Conservation (phyloP, 345 rosid species). For the Raphanus raphanistrum region DNA sequence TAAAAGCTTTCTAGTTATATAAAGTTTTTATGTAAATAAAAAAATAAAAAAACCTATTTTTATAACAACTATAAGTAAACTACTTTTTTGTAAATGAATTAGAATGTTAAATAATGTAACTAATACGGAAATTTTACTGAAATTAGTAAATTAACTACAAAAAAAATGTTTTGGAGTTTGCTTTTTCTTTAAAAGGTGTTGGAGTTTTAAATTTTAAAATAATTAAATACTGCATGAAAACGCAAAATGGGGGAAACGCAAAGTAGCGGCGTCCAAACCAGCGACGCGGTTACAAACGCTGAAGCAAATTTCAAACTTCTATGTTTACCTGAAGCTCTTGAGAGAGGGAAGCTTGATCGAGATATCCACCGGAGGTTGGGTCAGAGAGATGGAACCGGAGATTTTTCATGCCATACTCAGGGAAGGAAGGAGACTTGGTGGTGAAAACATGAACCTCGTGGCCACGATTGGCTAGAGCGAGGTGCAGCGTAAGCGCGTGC, state of each 20-base stretch:
- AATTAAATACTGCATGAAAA: background rate
- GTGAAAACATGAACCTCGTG: slow-evolving; percentile 93
- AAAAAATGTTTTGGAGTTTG: no score
- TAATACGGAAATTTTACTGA: no score
- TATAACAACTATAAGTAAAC: no score
- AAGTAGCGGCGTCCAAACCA: background rate
- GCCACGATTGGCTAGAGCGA: slow-evolving; percentile 76
- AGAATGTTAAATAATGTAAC: no score
- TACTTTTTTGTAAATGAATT: no score
- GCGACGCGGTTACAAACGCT: background rate
- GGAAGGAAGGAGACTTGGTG: slow-evolving; percentile 53
- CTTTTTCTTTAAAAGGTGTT: no score
- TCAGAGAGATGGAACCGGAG: slow-evolving; percentile 71
- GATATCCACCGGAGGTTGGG: slow-evolving; percentile 73
- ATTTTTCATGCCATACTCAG: slow-evolving; percentile 47
- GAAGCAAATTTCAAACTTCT: background rate
- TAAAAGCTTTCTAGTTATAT: background rate
- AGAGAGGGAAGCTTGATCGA: slow-evolving; percentile 73
- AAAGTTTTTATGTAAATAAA: no score
- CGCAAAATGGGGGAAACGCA: background rate
- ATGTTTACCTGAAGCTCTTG: slow-evolving; percentile 51
- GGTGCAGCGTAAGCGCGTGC: slow-evolving; percentile 84
- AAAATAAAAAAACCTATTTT: no score
- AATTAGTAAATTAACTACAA: no score
- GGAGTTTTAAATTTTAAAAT: no score